Base-by-base conservation (phyloP, 2,329 filamentous ascomycete species). In the Bipolaris sorokiniana region DNA sequence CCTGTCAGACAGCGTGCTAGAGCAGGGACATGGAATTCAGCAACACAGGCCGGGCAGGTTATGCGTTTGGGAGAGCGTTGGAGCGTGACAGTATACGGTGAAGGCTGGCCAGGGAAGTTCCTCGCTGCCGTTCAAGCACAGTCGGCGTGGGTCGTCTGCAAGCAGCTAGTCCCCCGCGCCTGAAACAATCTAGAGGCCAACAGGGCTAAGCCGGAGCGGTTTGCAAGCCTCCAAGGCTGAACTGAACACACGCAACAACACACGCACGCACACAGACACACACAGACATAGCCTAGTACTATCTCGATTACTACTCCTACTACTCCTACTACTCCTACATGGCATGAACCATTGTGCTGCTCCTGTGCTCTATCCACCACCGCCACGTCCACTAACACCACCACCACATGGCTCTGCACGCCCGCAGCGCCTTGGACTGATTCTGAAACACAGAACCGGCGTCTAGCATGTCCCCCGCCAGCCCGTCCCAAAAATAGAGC, bases 361-460 rank as follows among this genome's bases (percentile, higher is more conserved):
- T 53, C 10, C 20, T 11, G 28, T 18, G 31, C 31, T 42, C 36
- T 18, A 53, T 42, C 11, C 51, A 22, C 47, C 40, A 37, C n/a
- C 15, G 7, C 41, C 22, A 41, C 23, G 23, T 16, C 31, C 37
- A 9, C 26, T 3, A 7, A 7, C 26, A 28, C 41, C 20, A 44
- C 46, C 22, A 31, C 26, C 41, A 42, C 31, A 48, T 57, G 37
- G 49, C 53, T 33, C 23, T 40, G 38, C 47, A 37, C 54, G 61
- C 61, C 44, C 57, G 45, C 58, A 59, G 56, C 60, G 55, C 61
- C 56, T 51, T 58, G 50, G 51, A 56, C 40, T 41, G 22, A 20
- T 56, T 58, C 65, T 73, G 69, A 73, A 73, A 72, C 70, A 56
- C 44, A 58, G 45, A 63, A 66, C 65, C 64, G 64, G 61, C 61